Percentiles rank a stretch among this genome's conserved stretches.
These are phyloP conservation scores for Taphrina wiesneri DNA, from an alignment of 1,139 yeast species.

Conservation along the genomic window DNA sequence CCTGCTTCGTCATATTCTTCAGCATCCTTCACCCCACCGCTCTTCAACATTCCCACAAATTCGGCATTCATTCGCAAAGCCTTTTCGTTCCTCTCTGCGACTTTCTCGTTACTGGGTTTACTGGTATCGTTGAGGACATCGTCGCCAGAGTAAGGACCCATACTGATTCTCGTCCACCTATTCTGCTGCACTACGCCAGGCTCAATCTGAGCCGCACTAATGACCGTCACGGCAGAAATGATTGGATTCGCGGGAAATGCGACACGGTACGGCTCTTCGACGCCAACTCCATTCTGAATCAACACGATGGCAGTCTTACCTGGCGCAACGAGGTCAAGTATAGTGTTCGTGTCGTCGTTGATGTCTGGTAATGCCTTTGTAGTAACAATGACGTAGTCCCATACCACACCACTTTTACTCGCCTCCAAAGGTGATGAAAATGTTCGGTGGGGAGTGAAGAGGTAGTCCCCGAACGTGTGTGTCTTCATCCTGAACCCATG, in stretches of 20 bases:
- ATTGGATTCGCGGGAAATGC: conserved; percentile 59
- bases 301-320: conserved; percentile 57
- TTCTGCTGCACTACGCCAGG: conserved; percentile 28
- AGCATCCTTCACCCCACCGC: conserved; percentile 33
- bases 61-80: conserved; percentile 21
- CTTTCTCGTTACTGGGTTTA: background rate
- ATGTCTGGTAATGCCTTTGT: conserved; percentile 74
- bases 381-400: conserved; percentile 57
- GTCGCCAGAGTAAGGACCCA: conserved; percentile 31
- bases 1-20: conserved; percentile 32
- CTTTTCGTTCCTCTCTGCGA: background rate
- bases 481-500: conserved; percentile 65
- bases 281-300: conserved; percentile 73
- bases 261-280: conserved; percentile 61
- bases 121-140: background rate
- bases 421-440: conserved; percentile 50
- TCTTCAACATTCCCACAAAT: conserved; percentile 15
- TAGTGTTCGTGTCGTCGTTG: conserved; percentile 57
- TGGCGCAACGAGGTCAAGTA: conserved; percentile 56
- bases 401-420: conserved; percentile 39
- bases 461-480: conserved; percentile 39
- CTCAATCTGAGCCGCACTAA: conserved; percentile 29
- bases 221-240: conserved; percentile 31
- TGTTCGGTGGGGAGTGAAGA: conserved; percentile 37
- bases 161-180: conserved; percentile 32